Evolutionary conservation across 805 yeast species (phyloP).

Genomic region (Candida pini): DNA sequence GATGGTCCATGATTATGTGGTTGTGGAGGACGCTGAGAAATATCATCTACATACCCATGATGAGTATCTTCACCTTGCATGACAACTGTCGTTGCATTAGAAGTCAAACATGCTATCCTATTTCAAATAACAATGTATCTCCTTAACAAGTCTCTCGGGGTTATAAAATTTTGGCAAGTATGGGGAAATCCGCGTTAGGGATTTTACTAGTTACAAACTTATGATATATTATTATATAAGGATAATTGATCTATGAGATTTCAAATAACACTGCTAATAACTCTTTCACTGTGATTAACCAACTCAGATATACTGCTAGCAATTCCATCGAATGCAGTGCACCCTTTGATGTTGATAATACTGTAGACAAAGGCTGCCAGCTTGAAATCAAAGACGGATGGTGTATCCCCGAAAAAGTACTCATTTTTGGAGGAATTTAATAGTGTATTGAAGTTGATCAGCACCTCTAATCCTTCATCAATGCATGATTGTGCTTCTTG

Average conservation of each 20-base stretch:
- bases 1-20: constrained; percentile 35
- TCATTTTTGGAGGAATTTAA: constrained; percentile 1
- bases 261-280: constrained; percentile 11
- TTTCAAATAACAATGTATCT: no score
- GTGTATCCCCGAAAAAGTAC: constrained; percentile 12
- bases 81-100: no score
- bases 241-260: no score
- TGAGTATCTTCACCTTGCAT: no score
- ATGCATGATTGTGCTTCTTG: constrained; percentile 11
- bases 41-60: no score
- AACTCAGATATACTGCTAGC: constrained; percentile 3
- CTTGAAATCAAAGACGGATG: constrained; percentile 19
- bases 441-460: constrained; percentile 7
- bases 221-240: no score
- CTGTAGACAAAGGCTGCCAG: constrained; percentile 19
- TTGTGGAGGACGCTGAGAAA: not conserved
- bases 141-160: no score
- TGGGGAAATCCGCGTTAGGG: no score
- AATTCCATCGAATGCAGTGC: constrained; percentile 5
- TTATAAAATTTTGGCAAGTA: no score
- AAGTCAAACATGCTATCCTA: no score
- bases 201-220: no score
- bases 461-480: constrained; percentile 12
- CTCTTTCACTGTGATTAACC: constrained; percentile 11
- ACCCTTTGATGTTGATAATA: constrained; percentile 9